Evolutionary conservation across 805 yeast genomes (phyloP), one percentile per base, ranked within the genome.

Genomic region (Candida dajiaensis): DNA sequence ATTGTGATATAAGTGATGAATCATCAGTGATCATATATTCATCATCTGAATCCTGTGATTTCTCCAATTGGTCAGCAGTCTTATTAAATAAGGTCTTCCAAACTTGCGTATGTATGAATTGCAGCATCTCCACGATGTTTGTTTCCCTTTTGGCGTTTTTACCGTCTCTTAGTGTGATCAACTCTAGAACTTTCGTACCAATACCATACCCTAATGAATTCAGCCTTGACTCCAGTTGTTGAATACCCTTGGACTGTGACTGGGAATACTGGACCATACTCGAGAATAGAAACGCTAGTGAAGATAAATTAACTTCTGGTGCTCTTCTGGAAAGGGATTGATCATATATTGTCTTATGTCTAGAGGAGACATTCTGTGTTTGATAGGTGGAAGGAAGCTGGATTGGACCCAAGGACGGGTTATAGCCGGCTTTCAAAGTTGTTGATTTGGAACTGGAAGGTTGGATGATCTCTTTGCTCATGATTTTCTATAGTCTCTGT

Each of bases 11-110:
- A 40, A 85, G 55, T 6, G 96, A 96, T 13, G 71, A 62, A 55
- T 82, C 78, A 61, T 89, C 96, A 16, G 80, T 80, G 49, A 89
- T 85, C 64, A 51, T 52, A 43, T 57, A 82, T 48, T 78, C 80
- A 46, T 79, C 77, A 23, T 83, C 85, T 35, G 75, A 69, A 40
- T 80, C 83, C 41, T 85, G 85, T 3, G 83, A 76, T 59, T 81
- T 81, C 54, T 89, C 94, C 45, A 89, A 64, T 29, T 80, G 85
- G 57, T 87, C 89, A 18, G 95, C 85, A 0, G 78, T 68, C 53
- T 74, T 76, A 8, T 89, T 92, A 66, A 89, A 89, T 12, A 87
- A 62, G 3, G 81, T 68, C 49, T 71, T 75, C 96, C 96, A 89
- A 16, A 89, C 73, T 3, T 77, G 72, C 0, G 85, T 76, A 53